These are phyloP conservation scores for Lactarius sanguifluus DNA, from an alignment of 768 basidiomycete species.

Conservation along the genomic window DNA sequence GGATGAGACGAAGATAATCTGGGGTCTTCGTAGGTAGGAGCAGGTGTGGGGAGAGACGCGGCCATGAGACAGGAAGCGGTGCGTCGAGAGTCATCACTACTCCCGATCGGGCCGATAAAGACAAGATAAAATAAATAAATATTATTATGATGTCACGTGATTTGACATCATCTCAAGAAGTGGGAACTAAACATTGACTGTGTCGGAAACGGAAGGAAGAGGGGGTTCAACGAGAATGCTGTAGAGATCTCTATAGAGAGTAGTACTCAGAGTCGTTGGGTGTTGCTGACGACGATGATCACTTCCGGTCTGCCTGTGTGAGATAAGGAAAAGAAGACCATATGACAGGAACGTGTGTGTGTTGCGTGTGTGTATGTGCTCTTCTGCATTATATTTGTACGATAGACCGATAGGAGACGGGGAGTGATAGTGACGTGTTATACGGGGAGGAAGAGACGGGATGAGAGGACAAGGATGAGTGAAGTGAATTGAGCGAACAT, in stretches of 20 bases:
- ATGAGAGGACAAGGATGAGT: neutral
- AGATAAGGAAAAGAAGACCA: neutral
- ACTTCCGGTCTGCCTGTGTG: neutral
- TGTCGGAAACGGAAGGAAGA: neutral
- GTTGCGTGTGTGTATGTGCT: neutral
- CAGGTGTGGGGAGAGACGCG: conserved; percentile 64
- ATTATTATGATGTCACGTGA: conserved; percentile 13
- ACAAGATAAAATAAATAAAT: neutral
- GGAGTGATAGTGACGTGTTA: neutral
- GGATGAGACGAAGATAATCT: conserved; percentile 85
- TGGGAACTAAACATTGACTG: neutral
- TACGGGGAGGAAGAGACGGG: neutral
- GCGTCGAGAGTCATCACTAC: conserved; percentile 57
- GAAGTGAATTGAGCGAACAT: conserved; percentile 6
- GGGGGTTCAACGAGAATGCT: neutral
- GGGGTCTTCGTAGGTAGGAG: conserved; percentile 67
- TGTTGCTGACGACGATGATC: neutral
- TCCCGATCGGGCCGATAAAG: conserved; percentile 23
- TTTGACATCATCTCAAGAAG: conserved; percentile 15
- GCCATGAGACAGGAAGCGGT: conserved; percentile 64
- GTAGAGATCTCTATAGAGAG: no score
- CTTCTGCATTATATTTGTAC: neutral
- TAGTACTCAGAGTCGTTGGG: no score
- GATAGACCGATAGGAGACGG: neutral
- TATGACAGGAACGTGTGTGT: conserved; percentile 11